These are phyloP conservation scores for Dimargaris cristalligena DNA, from an alignment of 192 early-diverging fungal genomes.

Conservation along the genomic window DNA sequence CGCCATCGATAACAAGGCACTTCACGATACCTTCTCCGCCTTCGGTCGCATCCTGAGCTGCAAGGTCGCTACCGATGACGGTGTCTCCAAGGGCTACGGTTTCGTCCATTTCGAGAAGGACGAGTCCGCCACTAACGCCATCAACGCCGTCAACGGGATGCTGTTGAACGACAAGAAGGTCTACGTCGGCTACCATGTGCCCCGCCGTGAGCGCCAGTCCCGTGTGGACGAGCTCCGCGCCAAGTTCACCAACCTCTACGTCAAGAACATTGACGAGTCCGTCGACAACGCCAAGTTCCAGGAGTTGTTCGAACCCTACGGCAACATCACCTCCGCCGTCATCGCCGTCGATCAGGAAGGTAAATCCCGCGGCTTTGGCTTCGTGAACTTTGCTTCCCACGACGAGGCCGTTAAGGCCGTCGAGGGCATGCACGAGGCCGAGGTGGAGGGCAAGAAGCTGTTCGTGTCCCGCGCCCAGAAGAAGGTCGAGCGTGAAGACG, in stretches of 20 bases:
- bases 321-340: slow-evolving; percentile 67
- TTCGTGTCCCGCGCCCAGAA: slow-evolving; percentile 97
- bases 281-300: slow-evolving; percentile 65
- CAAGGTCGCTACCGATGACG: slow-evolving; percentile 87
- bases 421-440: slow-evolving; percentile 83
- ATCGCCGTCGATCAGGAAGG: slow-evolving; percentile 63
- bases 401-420: slow-evolving; percentile 79
- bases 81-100: slow-evolving; percentile 82
- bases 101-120: slow-evolving; percentile 97
- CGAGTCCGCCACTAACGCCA: slow-evolving; percentile 85
- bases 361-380: slow-evolving; percentile 85
- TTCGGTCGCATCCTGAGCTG: slow-evolving; percentile 95
- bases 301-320: slow-evolving; percentile 61
- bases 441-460: slow-evolving; percentile 75
- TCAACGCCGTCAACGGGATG: slow-evolving; percentile 98
- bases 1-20: slow-evolving; percentile 96
- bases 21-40: slow-evolving; percentile 96
- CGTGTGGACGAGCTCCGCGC: slow-evolving; percentile 75
- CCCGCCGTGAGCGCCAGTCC: slow-evolving; percentile 80
- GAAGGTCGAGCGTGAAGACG: slow-evolving; percentile 94
- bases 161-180: slow-evolving; percentile 97
- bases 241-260: slow-evolving; percentile 96
- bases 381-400: slow-evolving; percentile 90
- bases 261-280: slow-evolving; percentile 82
- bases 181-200: slow-evolving; percentile 80